These are phyloP conservation scores for Nakazawaea populi DNA, from an alignment of 805 yeast species.

Conservation along the genomic window DNA sequence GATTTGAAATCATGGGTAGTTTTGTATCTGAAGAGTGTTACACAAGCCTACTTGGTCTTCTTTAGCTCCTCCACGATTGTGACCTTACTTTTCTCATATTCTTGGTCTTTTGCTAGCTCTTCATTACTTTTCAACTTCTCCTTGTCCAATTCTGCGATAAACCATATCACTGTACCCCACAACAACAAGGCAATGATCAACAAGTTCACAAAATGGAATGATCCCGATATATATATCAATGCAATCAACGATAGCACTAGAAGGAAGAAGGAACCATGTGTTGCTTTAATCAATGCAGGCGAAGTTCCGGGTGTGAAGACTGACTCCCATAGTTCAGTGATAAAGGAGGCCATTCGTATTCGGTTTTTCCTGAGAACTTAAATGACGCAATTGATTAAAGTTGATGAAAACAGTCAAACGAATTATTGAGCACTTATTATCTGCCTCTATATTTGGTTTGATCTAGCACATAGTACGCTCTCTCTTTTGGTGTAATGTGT, in stretches of 20 bases:
- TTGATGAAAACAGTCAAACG: too few relatives aligned
- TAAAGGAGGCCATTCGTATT: slow-evolving; percentile 29
- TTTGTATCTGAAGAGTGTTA: neutral
- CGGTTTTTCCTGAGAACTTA: too few relatives aligned
- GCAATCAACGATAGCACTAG: slow-evolving; percentile 50
- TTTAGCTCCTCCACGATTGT: slow-evolving; percentile 10
- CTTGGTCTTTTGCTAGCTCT: slow-evolving; percentile 27
- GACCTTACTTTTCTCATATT: slow-evolving; percentile 8
- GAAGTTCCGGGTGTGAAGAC: slow-evolving; percentile 90
- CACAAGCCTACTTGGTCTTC: neutral
- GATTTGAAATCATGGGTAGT: too few relatives aligned
- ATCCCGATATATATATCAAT: slow-evolving; percentile 55
- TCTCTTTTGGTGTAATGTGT: too few relatives aligned
- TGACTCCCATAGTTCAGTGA: slow-evolving; percentile 80
- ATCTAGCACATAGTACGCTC: too few relatives aligned
- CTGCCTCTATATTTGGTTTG: too few relatives aligned
- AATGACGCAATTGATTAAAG: too few relatives aligned
- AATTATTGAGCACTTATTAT: too few relatives aligned
- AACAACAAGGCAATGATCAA: slow-evolving; percentile 39
- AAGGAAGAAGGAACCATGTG: slow-evolving; percentile 74
- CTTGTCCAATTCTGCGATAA: slow-evolving; percentile 57
- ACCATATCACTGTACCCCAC: slow-evolving; percentile 87
- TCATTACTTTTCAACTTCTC: slow-evolving; percentile 41
- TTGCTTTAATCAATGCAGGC: slow-evolving; percentile 84
- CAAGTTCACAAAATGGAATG: slow-evolving; percentile 60